phyloP scores from a whole-genome alignment of 352 stramenopile genomes.

The Phytophthora megakarya region DNA sequence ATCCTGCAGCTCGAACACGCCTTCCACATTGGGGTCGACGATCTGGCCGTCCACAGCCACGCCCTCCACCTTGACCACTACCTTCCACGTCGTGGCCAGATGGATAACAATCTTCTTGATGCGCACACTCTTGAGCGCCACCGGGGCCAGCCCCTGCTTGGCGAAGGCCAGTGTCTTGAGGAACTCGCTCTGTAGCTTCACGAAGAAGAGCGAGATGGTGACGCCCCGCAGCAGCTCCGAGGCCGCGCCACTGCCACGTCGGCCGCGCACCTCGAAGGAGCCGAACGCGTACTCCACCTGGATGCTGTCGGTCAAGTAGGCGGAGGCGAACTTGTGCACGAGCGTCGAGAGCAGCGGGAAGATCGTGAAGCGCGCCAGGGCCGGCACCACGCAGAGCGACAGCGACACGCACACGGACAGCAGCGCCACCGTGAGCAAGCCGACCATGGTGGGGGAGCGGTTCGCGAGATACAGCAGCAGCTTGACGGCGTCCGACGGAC shows the following conservation, averaged over 20 bases:
- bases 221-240: conserved; percentile 43
- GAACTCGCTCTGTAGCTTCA: conserved; percentile 56
- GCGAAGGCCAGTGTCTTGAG: conserved; percentile 61
- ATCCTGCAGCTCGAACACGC: conserved; percentile 52
- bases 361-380: conserved; percentile 56
- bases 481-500: conserved; percentile 24
- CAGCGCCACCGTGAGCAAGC: conserved; percentile 52
- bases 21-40: conserved; percentile 48
- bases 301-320: conserved; percentile 60
- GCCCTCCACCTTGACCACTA: conserved; percentile 59
- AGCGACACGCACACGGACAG: conserved; percentile 62
- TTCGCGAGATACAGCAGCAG: conserved; percentile 39
- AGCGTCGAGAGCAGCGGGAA: conserved; percentile 63
- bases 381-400: conserved; percentile 66
- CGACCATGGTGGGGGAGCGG: conserved; percentile 44
- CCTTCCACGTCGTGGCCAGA: conserved; percentile 54
- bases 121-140: conserved; percentile 42
- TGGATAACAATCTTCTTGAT: conserved; percentile 57
- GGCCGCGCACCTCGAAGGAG: conserved; percentile 44
- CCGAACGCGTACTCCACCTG: conserved; percentile 57
- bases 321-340: conserved; percentile 55
- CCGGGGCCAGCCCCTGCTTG: conserved; percentile 58
- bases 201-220: conserved; percentile 58
- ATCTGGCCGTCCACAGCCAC: conserved; percentile 48
- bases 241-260: conserved; percentile 5